A percentile compares a stretch with the other conserved stretches of the same genome.
These are phyloP conservation scores for Chlamydomonas incerta DNA, from an alignment of 139 green algal genomes.

Conservation along the genomic window DNA sequence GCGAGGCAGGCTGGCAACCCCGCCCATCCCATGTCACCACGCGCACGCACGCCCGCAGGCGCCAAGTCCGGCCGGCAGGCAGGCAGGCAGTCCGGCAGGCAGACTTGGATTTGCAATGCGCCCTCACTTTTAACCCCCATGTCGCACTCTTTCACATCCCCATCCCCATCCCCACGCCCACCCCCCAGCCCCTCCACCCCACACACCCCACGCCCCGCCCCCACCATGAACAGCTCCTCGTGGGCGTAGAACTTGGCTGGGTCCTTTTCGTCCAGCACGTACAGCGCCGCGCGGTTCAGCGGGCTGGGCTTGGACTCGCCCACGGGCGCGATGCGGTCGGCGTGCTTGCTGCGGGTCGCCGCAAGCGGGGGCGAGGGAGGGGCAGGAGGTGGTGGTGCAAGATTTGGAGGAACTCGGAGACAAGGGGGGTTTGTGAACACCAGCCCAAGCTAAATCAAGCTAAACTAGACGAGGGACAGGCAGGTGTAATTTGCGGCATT, in stretches of 20 bases:
- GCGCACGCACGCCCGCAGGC: too few species aligned
- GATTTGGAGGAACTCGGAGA: too few species aligned
- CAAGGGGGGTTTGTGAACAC: too few species aligned
- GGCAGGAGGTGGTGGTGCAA: too few species aligned
- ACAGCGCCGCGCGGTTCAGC: slow-evolving; percentile 4
- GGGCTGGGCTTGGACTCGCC: background rate
- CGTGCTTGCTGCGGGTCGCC: background rate
- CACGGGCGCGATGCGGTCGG: slow-evolving; percentile 7
- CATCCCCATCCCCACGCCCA: background rate
- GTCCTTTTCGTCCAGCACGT: slow-evolving; percentile 14
- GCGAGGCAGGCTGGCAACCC: background rate
- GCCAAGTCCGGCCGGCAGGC: too few species aligned
- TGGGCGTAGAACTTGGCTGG: slow-evolving; percentile 7
- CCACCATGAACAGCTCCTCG: slow-evolving; percentile 43
- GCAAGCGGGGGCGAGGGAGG: too few species aligned
- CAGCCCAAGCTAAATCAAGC: too few species aligned
- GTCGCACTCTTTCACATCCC: background rate
- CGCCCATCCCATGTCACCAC: background rate
- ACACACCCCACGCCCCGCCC: background rate
- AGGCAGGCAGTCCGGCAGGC: too few species aligned
- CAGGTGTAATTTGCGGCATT: too few species aligned
- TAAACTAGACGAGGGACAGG: too few species aligned
- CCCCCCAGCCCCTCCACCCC: background rate
- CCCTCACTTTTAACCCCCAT: too few species aligned
- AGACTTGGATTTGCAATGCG: too few species aligned